Base-by-base conservation (phyloP, 2,329 filamentous ascomycete genomes). In the Microsporum audouinii region DNA sequence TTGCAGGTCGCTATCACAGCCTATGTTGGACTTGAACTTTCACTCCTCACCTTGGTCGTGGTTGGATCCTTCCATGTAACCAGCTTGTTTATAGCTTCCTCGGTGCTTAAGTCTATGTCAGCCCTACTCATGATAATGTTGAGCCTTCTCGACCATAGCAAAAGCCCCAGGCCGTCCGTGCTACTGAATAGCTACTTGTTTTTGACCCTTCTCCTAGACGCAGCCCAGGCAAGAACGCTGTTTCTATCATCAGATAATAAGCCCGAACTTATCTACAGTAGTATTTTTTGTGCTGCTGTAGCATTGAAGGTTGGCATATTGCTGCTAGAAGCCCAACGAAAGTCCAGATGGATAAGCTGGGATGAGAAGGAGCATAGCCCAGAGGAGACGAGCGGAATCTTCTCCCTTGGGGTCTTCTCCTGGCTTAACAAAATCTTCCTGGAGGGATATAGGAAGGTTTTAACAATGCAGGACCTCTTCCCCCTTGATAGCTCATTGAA, bases 191-290 rank as follows among this genome's bases (percentile, higher is more conserved):
- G 29, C 31, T 57, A 38, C 55, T 57, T 57, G 55, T 55, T 55
- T 55, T 55, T 14, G 41, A 73, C 76, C 1, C 63, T 73, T 17
- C 17, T 77, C 2, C 70, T 78, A 53, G 76, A 78, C 62, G 66
- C 68, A 3, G 71, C 71, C 6, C 71, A 71, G 23, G 70, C 71
- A 2, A 71, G 77, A 27, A 78, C 71, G 17, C 60, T 70, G 34
- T 74, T 59, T 39, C 57, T 64, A n/a, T 63, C 59, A n/a, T 64
- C 62, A 17, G 45, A 31, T 31, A 27, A 31, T 2, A 47, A 17
- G 29, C 31, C 57, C 2, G 63, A 64, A 57, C 14, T 17, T 33
- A 41, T 38, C 45, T 64, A 62, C 57, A 62, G 49, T 62, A 57
- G 60, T 5, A 38, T 69, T 60, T 65, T 70, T 51, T 63, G 53